Base-by-base conservation (phyloP, 495 filamentous ascomycete species). In the Penicillium arizonense region DNA sequence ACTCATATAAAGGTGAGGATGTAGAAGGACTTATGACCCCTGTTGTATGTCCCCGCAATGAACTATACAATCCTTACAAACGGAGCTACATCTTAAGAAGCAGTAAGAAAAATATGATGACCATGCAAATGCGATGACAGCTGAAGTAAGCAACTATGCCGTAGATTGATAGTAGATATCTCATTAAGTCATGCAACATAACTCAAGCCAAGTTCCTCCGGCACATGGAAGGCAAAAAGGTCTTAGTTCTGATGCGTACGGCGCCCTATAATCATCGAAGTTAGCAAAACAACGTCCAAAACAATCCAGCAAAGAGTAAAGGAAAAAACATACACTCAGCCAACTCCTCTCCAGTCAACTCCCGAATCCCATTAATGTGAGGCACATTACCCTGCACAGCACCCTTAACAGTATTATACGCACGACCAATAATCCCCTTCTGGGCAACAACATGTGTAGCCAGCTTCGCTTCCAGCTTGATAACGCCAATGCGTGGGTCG, bases 371-470 rank as follows among this genome's bases (percentile, higher is more conserved):
- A 56, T 93, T 96, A 36, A 92, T 82, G 23, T 70, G 65, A 33
- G 91, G 87, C 18, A 84, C 74, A 67, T 85, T 80, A 3, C 93
- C 90, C 12, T 82, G 88, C 0, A 88, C 69, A 7, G 84, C 76
- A 3, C 87, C 88, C 77, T 91, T 90, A 0, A 87, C 87, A 12
- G 91, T 75, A 67, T 96, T 87, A 16, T 85, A 75, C 5, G 77
- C 79, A 16, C 83, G 72, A 2, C 85, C 80, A 12, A 94, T 43
- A 5, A 76, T 56, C 5, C 68, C 77, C 55, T 70, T 70, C 18
- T 58, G 59, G 0, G 72, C 56, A 44, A 74, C 65, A 28, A 72
- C 72, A 56, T 80, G 72, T 14, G 77, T 79, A 7, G 72, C 77
- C 16, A 75, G 61, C 56, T 68, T 67, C 5, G 75, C 67, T 52